These are phyloP conservation scores for Alternaria viburni DNA, from an alignment of 2,329 filamentous ascomycete genomes.

Conservation along the genomic window DNA sequence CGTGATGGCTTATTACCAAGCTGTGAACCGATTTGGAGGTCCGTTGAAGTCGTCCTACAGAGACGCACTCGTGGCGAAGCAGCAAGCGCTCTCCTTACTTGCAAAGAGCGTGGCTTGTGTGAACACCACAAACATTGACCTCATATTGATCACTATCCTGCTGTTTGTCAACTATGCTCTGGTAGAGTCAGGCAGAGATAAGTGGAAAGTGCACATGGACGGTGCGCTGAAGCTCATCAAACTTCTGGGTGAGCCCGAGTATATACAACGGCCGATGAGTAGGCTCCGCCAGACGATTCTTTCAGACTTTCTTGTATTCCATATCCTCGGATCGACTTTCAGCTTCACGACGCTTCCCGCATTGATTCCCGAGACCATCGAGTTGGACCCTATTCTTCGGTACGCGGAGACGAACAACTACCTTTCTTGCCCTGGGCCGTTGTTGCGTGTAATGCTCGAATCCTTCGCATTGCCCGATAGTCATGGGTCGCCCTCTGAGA, in stretches of 20 bases:
- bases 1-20: constrained; percentile 43
- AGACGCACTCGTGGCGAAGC: constrained; percentile 55
- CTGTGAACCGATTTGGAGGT: constrained; percentile 49
- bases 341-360: constrained; percentile 34
- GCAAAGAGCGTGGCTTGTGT: constrained; percentile 41
- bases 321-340: constrained; percentile 44
- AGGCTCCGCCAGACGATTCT: constrained; percentile 41
- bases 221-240: constrained; percentile 58
- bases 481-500: constrained; percentile 14
- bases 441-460: constrained; percentile 46
- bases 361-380: constrained; percentile 39
- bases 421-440: constrained; percentile 44
- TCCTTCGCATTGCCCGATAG: constrained; percentile 43
- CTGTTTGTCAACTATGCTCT: constrained; percentile 59
- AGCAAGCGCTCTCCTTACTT: constrained; percentile 54
- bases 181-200: constrained; percentile 58
- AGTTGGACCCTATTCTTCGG: constrained; percentile 43
- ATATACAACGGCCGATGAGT: constrained; percentile 39
- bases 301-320: constrained; percentile 46
- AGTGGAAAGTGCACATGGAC: constrained; percentile 60
- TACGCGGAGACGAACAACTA: constrained; percentile 51
- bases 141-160: constrained; percentile 55
- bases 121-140: constrained; percentile 44
- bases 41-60: constrained; percentile 39
- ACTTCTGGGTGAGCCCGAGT: constrained; percentile 41